These are phyloP conservation scores for Saturnispora besseyi DNA, from an alignment of 805 yeast species.

Conservation along the genomic window DNA sequence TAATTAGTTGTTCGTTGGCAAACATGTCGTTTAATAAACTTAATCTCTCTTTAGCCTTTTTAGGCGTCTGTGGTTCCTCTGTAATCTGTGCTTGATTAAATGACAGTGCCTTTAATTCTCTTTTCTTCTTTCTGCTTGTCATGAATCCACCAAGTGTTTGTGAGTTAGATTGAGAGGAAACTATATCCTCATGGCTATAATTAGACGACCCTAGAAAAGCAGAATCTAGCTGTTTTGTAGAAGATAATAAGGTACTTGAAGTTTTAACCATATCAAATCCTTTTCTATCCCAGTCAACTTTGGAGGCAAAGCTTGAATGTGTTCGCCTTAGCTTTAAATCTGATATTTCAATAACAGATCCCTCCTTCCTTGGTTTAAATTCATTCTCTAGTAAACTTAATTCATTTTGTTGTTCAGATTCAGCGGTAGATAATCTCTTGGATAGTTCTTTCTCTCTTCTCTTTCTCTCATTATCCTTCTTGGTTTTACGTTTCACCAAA, in stretches of 20 bases:
- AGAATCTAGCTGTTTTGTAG: neutral
- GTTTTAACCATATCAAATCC: constrained; percentile 27
- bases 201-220: neutral
- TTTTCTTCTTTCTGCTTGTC: constrained; percentile 9
- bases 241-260: constrained; percentile 3
- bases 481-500: constrained; percentile 10
- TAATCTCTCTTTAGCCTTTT: constrained; percentile 1
- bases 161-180: neutral
- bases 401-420: neutral
- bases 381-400: neutral
- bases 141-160: constrained; percentile 9
- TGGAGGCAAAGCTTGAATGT: constrained; percentile 17
- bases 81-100: constrained; percentile 18
- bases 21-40: constrained; percentile 4
- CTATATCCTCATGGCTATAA: neutral
- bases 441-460: constrained; percentile 4
- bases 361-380: constrained; percentile 1
- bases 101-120: constrained; percentile 17
- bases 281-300: constrained; percentile 21
- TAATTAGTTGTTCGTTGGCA: neutral
- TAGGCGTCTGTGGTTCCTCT: neutral
- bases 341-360: constrained; percentile 11
- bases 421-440: neutral
- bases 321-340: constrained; percentile 18
- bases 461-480: constrained; percentile 5